A percentile compares a stretch with the other conserved stretches of the same genome.
phyloP scores from a whole-genome alignment of 2,329 filamentous ascomycete genomes.

The Cercospora sp. region DNA sequence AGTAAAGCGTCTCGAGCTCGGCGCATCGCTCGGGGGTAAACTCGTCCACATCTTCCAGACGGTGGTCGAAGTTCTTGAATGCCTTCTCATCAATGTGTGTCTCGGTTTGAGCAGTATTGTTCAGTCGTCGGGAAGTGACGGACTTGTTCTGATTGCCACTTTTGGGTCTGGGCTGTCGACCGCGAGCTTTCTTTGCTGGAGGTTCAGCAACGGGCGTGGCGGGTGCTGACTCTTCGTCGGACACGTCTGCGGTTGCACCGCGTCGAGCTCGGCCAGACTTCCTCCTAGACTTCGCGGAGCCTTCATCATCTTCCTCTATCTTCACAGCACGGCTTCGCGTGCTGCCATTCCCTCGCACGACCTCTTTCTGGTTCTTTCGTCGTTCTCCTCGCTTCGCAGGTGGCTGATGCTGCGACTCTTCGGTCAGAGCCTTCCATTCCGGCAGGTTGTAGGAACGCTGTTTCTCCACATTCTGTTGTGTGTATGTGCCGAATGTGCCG shows the following conservation, averaged over 20 bases:
- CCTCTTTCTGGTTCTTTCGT: conserved; percentile 58
- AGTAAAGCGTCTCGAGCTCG: conserved; percentile 91
- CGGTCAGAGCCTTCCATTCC: conserved; percentile 90
- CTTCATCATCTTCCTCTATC: conserved; percentile 30
- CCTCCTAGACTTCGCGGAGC: conserved; percentile 47
- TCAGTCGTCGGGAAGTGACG: conserved; percentile 82
- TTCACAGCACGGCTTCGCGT: conserved; percentile 35
- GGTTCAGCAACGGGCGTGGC: conserved; percentile 41
- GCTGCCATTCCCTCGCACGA: conserved; percentile 41
- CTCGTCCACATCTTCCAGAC: conserved; percentile 77
- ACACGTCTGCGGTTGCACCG: conserved; percentile 37
- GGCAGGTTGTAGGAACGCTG: conserved; percentile 94
- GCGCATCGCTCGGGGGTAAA: conserved; percentile 90
- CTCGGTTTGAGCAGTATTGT: conserved; percentile 74
- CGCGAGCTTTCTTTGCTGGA: conserved; percentile 54
- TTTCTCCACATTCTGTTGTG: conserved; percentile 95
- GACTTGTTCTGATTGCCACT: conserved; percentile 61
- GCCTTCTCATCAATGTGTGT: conserved; percentile 84
- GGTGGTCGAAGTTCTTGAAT: conserved; percentile 89
- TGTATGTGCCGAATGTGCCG: conserved; percentile 91
- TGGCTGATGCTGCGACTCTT: conserved; percentile 93
- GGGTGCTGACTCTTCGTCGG: conserved; percentile 33
- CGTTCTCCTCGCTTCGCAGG: conserved; percentile 85
- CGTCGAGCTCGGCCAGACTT: conserved; percentile 51
- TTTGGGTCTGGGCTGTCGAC: conserved; percentile 55